A percentile compares a stretch with the other conserved stretches of the same genome.
These are phyloP conservation scores for Isabelozyma gotoi DNA, from an alignment of 805 yeast species.

Conservation along the genomic window DNA sequence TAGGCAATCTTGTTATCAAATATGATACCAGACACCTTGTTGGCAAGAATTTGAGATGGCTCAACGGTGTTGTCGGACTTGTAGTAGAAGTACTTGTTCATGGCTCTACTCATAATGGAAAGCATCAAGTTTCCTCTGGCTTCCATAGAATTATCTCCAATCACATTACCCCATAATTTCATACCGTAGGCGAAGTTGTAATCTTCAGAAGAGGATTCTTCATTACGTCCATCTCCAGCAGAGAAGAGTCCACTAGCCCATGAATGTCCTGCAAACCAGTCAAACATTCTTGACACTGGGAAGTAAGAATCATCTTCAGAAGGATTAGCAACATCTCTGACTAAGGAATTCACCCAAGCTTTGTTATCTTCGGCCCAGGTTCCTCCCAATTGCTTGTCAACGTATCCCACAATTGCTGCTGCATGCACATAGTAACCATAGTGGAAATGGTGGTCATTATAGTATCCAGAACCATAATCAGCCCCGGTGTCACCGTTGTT, in stretches of 20 bases:
- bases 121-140: constrained; percentile 60
- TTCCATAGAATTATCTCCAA: constrained; percentile 56
- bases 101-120: constrained; percentile 54
- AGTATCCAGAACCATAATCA: constrained; percentile 73
- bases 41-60: constrained; percentile 53
- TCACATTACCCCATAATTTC: constrained; percentile 65
- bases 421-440: constrained; percentile 83
- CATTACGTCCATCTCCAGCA: constrained; percentile 73
- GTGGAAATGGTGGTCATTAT: constrained; percentile 88
- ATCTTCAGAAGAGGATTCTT: constrained; percentile 75
- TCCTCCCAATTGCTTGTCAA: constrained; percentile 54
- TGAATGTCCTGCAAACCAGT: constrained; percentile 76
- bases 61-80: constrained; percentile 50
- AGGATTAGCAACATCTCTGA: constrained; percentile 72
- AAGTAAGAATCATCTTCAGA: constrained; percentile 53
- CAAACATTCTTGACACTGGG: constrained; percentile 73
- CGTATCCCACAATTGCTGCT: constrained; percentile 73
- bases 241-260: constrained; percentile 75
- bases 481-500: constrained; percentile 44
- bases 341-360: constrained; percentile 58
- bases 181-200: constrained; percentile 69
- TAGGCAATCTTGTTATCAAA: constrained; percentile 73
- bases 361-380: constrained; percentile 50
- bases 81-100: constrained; percentile 56
- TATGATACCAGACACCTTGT: constrained; percentile 70